Evolutionary conservation across 306 rosid species (phyloP).

Genomic region (Begonia peltatifolia): DNA sequence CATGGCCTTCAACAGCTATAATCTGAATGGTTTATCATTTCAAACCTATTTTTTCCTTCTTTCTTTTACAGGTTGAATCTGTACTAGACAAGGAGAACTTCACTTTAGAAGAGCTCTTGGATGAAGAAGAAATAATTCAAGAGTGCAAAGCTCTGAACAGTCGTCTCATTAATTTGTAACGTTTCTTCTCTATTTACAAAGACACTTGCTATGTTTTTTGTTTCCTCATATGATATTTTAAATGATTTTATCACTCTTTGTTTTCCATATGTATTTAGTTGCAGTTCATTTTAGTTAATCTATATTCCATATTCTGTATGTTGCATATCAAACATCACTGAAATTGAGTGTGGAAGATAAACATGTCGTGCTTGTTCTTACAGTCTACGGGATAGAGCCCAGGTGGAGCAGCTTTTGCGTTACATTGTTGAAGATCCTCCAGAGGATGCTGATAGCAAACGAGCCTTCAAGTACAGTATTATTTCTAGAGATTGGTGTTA

Average conservation of each 20-base stretch:
- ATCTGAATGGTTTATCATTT: no score
- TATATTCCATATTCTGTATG: not conserved
- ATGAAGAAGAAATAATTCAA: constrained; percentile 97
- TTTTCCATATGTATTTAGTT: not conserved
- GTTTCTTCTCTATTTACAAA: constrained; percentile 10
- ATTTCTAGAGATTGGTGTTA: constrained; percentile 8
- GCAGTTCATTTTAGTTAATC: not conserved
- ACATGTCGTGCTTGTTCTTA: constrained; percentile 10
- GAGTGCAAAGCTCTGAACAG: constrained; percentile 98
- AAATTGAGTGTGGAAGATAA: constrained; percentile 12
- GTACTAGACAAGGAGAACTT: constrained; percentile 86
- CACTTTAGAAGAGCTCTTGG: constrained; percentile 92
- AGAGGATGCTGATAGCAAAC: constrained; percentile 85
- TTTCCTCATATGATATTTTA: not conserved
- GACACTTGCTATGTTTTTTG: not conserved
- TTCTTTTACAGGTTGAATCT: constrained; percentile 60
- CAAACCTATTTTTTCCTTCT: not conserved
- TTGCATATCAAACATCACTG: constrained; percentile 4
- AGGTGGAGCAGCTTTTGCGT: constrained; percentile 75
- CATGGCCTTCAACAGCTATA: no score
- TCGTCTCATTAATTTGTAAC: constrained; percentile 88
- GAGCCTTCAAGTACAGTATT: constrained; percentile 65
- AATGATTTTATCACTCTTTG: not conserved
- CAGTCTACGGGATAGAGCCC: constrained; percentile 87
- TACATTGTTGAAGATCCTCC: constrained; percentile 86